Percentiles rank a stretch among this genome's conserved stretches.
These are phyloP conservation scores for Boletellus sp. DNA, from an alignment of 768 basidiomycete genomes.

Conservation along the genomic window DNA sequence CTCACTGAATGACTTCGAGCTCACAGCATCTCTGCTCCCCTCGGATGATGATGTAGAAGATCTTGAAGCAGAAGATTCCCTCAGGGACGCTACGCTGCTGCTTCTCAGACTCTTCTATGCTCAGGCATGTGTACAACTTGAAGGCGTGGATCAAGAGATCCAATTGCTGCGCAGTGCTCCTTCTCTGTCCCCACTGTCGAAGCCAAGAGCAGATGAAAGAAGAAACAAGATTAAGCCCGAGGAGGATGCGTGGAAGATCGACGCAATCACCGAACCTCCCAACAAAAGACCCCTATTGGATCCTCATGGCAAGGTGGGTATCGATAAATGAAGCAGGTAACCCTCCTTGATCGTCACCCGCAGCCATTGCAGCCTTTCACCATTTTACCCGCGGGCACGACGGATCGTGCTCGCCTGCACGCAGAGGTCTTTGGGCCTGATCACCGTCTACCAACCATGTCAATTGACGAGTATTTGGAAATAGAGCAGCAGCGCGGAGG, in stretches of 20 bases:
- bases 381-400: constrained; percentile 70
- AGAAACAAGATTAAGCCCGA: constrained; percentile 40
- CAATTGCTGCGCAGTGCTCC: constrained; percentile 59
- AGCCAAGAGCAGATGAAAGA: constrained; percentile 34
- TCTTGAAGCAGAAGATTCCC: constrained; percentile 57
- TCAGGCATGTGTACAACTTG: constrained; percentile 63
- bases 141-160: constrained; percentile 68
- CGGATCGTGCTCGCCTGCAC: constrained; percentile 69
- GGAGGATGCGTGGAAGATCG: constrained; percentile 71
- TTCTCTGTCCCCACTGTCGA: constrained; percentile 35
- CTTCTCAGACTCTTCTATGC: constrained; percentile 70
- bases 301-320: constrained; percentile 65
- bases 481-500: constrained; percentile 82
- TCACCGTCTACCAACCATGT: constrained; percentile 90
- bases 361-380: constrained; percentile 92
- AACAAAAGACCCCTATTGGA: constrained; percentile 69
- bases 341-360: constrained; percentile 4
- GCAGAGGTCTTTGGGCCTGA: constrained; percentile 80
- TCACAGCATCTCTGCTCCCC: constrained; percentile 55
- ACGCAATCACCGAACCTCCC: constrained; percentile 44
- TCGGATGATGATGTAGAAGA: constrained; percentile 43
- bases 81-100: constrained; percentile 66
- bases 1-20: constrained; percentile 51
- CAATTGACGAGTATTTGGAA: constrained; percentile 90
- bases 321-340: background rate